Evolutionary conservation across 441 rosid genomes (phyloP).

Genomic region (Pelargonium australe): DNA sequence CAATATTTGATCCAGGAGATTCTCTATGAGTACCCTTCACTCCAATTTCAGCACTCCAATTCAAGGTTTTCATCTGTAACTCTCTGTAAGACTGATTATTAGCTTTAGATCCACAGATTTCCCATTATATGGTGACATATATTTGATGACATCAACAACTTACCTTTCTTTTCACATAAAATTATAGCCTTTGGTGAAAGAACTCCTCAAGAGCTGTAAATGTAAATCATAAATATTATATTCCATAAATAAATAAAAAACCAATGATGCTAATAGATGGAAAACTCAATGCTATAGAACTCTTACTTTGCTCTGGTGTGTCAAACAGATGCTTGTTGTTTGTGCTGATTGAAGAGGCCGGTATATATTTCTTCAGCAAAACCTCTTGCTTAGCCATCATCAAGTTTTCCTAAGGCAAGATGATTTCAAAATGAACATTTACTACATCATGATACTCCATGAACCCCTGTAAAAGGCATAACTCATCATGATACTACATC

Average conservation of each 20-base stretch:
- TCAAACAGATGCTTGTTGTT: constrained; percentile 91
- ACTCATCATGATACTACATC: no score
- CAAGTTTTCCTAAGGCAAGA: constrained; percentile 70
- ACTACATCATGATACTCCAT: constrained; percentile 46
- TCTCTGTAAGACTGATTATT: constrained; percentile 39
- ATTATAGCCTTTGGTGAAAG: constrained; percentile 44
- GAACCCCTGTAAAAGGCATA: constrained; percentile 42
- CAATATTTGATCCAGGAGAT: no score
- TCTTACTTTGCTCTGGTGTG: constrained; percentile 73
- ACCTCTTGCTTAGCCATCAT: constrained; percentile 62
- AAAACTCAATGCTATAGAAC: background rate
- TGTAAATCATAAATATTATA: background rate
- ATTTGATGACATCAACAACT: background rate
- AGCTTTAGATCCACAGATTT: background rate
- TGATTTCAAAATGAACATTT: constrained; percentile 47
- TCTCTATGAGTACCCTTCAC: no score
- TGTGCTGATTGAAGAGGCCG: constrained; percentile 56
- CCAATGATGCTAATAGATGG: background rate
- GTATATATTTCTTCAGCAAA: constrained; percentile 67
- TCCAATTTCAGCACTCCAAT: constrained; percentile 55
- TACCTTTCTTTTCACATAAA: constrained; percentile 44
- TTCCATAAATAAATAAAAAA: background rate
- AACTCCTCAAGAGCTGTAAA: constrained; percentile 81
- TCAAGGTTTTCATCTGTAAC: constrained; percentile 48
- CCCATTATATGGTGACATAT: background rate